Conservation (phyloP, 2,329 filamentous ascomycete species). For the Pseudogymnoascus sp. region DNA sequence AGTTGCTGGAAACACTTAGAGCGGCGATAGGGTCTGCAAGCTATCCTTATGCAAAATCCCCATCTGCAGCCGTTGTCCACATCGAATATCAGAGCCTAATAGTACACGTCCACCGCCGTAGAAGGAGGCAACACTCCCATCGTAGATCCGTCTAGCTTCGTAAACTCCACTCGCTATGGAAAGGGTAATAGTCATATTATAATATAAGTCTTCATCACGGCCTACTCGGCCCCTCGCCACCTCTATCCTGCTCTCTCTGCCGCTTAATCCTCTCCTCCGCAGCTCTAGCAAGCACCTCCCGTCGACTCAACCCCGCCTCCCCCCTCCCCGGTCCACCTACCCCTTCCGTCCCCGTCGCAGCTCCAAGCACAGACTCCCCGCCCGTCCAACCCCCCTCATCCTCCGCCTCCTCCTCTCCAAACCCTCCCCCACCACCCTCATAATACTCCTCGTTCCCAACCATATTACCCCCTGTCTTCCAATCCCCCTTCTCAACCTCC, state of each 20-base stretch:
- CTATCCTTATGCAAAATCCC: background rate
- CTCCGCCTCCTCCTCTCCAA: conserved; percentile 46
- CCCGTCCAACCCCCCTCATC: conserved; percentile 73
- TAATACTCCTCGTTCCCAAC: conserved; percentile 53
- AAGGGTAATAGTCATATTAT: background rate
- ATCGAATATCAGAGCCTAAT: background rate
- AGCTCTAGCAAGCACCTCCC: conserved; percentile 68
- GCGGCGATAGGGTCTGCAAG: background rate
- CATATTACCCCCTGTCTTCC: conserved; percentile 60
- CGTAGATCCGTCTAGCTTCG: background rate
- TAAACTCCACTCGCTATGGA: background rate
- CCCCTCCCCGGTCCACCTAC: conserved; percentile 49
- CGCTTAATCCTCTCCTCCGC: conserved; percentile 51
- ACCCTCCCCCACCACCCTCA: conserved; percentile 38
- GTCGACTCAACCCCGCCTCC: conserved; percentile 48
- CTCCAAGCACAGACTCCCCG: conserved; percentile 68
- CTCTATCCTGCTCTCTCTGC: conserved; percentile 21
- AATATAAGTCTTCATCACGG: background rate
- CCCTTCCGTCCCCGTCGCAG: conserved; percentile 34
- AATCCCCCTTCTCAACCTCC: conserved; percentile 76
- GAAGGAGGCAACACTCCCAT: background rate
- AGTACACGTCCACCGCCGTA: background rate
- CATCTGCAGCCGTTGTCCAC: background rate
- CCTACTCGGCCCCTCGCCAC: background rate
- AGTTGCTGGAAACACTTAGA: background rate